Evolutionary conservation across 208 protist species (phyloP), one percentile per base, ranked within the genome.

Genomic region (Leptomonas seymouri): DNA sequence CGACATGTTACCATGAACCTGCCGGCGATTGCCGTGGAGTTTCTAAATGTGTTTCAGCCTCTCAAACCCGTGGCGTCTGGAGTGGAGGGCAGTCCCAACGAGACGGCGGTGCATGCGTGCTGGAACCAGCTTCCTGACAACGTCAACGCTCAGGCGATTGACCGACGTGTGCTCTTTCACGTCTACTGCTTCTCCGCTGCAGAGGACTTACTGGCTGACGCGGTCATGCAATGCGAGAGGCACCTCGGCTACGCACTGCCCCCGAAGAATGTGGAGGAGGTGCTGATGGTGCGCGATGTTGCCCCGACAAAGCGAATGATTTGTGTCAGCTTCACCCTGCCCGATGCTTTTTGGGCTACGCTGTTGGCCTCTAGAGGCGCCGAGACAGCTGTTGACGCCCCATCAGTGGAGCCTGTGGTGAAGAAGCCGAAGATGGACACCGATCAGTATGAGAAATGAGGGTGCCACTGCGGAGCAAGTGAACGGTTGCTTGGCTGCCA

Each of bases 1-100:
- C 86, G 84, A 16, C 96, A 99, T 58, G 90, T 99, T 36, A 83
- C 93, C 3, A 99, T 99, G 98, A 99, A 99, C 71, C 82, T 99
- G 11, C 98, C 98, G 1, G 97, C 97, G 14, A 89, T 91, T n/a
- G 95, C 97, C 0, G 89, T 98, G 5, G 87, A 97, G 77, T 99
- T 99, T 78, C 81, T 99, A 2, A 97, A 97, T 74, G 89, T 94
- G 0, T 97, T 98, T 69, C 21, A 72, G 62, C 81, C 81, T 8
- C 49, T 60, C 4, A 31, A 28, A 20, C 54, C 36, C 2, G 54
- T 42, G 9, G 12, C 9, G 3, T 45, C 30, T 44, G 53, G 27
- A 66, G 67, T 41, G 30, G 20, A n/a, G 21, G 20, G 15, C 16
- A 25, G 50, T 28, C 39, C 48, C 28, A 3, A 18, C 44, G 59